Evolutionary conservation across 495 filamentous ascomycete genomes (phyloP), one percentile per base, ranked within the genome.

Genomic region (Podospora didyma): DNA sequence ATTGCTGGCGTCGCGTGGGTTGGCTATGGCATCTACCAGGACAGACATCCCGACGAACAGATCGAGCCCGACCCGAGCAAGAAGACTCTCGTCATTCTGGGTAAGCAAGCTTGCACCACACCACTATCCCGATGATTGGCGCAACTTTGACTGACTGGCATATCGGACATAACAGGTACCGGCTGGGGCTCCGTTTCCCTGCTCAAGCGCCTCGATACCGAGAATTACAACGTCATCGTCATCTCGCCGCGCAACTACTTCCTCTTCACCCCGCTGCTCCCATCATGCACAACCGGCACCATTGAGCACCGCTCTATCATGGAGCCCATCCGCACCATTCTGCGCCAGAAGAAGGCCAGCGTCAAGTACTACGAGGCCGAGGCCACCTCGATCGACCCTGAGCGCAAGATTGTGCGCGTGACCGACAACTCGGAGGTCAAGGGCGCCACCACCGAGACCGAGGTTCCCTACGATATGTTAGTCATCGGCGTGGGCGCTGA

Each of bases 251-350:
- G 94, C 63, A 97, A 97, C 76, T 99, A 94, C 83, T 99, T 99
- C 86, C 88, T 99, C 56, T 99, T 97, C 82, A 99, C 95, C 17
- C 94, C 94, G 42, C 84, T 99, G 46, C 82, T 99, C 42, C 94
- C 94, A 51, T 96, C 91, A 69, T 97, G 95, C 75, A 97, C 94
- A 22, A 96, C 90, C 50, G 94, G 95, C 70, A 87, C 89, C 62
- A 93, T 99, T 68, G 95, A 99, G 78, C 95, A 97, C 79, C 90
- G 95, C 67, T 96, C 91, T 59, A 97, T 99, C 73, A 97, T 99
- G 92, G 94, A 99, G 79, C 94, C 94, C 24, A 84, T 99, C 59
- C 88, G 94, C 58, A 94, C 93, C 71, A 94, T 99, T 70, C 78
- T 95, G 34, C 87, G 92, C 61, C 88, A 92, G 73, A 97, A 97